phyloP scores from a whole-genome alignment of 2,329 filamentous ascomycete genomes.

The Botrytis aclada region DNA sequence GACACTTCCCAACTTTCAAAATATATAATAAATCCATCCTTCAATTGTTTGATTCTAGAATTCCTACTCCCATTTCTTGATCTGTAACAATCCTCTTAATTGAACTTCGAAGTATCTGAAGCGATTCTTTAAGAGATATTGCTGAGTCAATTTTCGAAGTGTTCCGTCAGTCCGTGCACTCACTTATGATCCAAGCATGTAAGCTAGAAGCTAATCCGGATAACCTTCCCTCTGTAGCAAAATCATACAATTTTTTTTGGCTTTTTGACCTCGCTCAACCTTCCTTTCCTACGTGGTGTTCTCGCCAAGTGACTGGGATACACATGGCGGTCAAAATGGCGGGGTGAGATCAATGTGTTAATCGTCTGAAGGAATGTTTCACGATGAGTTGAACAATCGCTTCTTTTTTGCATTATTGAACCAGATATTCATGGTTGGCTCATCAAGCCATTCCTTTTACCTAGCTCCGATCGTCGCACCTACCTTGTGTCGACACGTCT shows the following conservation, averaged over 20 bases:
- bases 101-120: background rate
- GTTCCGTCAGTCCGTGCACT: background rate
- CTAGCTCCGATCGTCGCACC: background rate
- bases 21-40: background rate
- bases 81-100: background rate
- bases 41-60: background rate
- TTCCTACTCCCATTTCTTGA: background rate
- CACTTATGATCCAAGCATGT: background rate
- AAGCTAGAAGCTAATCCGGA: background rate
- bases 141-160: background rate
- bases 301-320: background rate
- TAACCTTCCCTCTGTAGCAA: background rate
- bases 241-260: background rate
- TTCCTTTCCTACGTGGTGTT: background rate
- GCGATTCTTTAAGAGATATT: background rate
- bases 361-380: background rate
- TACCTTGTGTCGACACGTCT: background rate
- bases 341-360: background rate
- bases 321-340: background rate
- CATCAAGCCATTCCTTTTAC: background rate
- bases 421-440: background rate
- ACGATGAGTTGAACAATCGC: background rate
- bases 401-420: background rate
- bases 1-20: background rate
- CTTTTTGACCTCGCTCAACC: background rate